Conservation (phyloP, 306 rosid species). For the Fragaria nilgerrensis region DNA sequence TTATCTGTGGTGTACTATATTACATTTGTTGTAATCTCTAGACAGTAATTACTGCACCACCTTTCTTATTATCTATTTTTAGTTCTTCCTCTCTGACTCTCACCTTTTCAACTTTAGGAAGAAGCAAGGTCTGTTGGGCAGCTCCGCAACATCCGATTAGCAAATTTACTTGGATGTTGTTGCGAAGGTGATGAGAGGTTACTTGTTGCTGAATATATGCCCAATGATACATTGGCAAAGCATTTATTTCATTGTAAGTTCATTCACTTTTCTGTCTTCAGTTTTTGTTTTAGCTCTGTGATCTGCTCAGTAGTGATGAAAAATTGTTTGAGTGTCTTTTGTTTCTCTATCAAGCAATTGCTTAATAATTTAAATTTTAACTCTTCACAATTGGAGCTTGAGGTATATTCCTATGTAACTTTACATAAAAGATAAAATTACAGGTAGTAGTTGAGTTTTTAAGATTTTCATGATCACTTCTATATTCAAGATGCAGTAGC, state of each 20-base stretch:
- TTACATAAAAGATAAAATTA: neutral
- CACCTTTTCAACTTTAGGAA: conserved; percentile 47
- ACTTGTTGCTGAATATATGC: conserved; percentile 86
- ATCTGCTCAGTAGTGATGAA: neutral
- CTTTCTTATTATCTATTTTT: neutral
- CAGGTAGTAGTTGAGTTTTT: neutral
- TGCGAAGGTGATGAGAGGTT: conserved; percentile 89
- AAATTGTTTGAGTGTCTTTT: neutral
- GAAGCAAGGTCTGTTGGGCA: conserved; percentile 93
- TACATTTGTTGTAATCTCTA: neutral
- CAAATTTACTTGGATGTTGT: conserved; percentile 93
- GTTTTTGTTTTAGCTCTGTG: conserved; percentile 4
- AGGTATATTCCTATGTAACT: neutral
- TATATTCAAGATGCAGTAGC: neutral
- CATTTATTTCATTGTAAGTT: conserved; percentile 96
- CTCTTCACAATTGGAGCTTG: neutral
- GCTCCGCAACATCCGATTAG: conserved; percentile 76
- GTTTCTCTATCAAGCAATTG: neutral
- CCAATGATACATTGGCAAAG: conserved; percentile 92
- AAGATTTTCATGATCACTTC: neutral
- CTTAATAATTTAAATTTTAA: neutral
- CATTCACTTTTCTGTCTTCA: conserved; percentile 18
- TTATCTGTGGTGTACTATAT: neutral
- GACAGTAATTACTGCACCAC: neutral
- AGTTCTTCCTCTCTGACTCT: conserved; percentile 19